A percentile compares a stretch with the other conserved stretches of the same genome.
phyloP scores from a whole-genome alignment of 2,329 filamentous ascomycete genomes.

The Cercospora zeina region DNA sequence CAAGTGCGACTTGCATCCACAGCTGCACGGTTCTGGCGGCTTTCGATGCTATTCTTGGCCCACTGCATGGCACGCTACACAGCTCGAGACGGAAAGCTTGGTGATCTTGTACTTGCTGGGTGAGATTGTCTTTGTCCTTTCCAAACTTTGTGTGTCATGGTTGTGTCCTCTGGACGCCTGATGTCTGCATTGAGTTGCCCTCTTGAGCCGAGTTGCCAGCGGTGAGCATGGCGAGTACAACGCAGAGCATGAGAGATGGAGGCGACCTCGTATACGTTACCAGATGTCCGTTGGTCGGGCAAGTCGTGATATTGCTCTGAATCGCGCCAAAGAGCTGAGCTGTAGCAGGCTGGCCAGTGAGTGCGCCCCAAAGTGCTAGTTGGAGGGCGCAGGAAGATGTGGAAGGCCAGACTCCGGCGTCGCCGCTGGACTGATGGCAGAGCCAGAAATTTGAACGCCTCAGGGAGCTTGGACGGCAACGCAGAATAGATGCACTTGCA shows the following conservation, averaged over 20 bases:
- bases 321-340: neutral
- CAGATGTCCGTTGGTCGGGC: neutral
- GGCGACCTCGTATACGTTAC: neutral
- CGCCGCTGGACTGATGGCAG: neutral
- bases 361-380: neutral
- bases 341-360: neutral
- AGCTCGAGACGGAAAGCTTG: constrained; percentile 13
- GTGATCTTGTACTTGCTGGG: constrained; percentile 13
- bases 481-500: neutral
- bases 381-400: neutral
- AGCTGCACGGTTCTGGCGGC: constrained; percentile 12
- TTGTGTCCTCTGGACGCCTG: neutral
- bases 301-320: neutral
- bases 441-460: neutral
- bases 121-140: constrained; percentile 6
- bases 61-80: neutral
- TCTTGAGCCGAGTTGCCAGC: neutral
- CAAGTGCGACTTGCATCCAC: neutral
- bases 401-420: neutral
- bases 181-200: neutral
- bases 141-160: neutral
- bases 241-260: neutral
- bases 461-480: neutral
- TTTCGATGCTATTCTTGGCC: constrained; percentile 12
- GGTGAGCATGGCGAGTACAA: neutral